Conservation (phyloP, 805 yeast species). For the Yamadazyma laniorum region DNA sequence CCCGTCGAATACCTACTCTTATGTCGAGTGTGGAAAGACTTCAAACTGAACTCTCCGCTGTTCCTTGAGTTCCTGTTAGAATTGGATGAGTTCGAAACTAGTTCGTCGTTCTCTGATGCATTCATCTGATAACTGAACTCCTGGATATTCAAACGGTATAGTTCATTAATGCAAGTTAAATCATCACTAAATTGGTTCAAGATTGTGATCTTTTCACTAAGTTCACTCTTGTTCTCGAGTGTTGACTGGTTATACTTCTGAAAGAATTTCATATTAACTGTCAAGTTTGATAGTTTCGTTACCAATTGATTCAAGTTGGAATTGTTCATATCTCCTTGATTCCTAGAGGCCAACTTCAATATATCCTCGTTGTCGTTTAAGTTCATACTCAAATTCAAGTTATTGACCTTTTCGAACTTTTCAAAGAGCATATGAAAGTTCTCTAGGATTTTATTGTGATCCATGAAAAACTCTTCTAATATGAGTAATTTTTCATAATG, state of each 20-base stretch:
- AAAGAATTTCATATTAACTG: constrained; percentile 37
- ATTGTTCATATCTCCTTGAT: constrained; percentile 3
- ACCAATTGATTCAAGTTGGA: constrained; percentile 26
- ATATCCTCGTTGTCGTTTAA: constrained; percentile 11
- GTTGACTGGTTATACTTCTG: constrained; percentile 37
- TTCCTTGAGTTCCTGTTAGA: constrained; percentile 21
- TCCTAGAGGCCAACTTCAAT: constrained; percentile 4
- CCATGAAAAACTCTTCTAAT: constrained; percentile 20
- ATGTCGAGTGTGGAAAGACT: constrained; percentile 33
- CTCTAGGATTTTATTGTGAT: constrained; percentile 22
- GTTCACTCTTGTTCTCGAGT: constrained; percentile 25
- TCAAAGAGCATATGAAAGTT: constrained; percentile 25
- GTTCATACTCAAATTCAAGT: constrained; percentile 3
- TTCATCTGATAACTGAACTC: constrained; percentile 24
- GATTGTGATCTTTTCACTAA: constrained; percentile 35
- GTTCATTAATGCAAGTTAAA: constrained; percentile 24
- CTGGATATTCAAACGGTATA: constrained; percentile 27
- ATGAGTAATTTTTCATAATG: constrained; percentile 18
- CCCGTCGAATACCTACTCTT: constrained; percentile 28
- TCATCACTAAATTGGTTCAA: constrained; percentile 37
- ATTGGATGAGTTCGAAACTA: constrained; percentile 15
- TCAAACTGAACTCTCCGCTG: constrained; percentile 25
- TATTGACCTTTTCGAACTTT: constrained; percentile 21
- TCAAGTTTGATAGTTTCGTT: constrained; percentile 27
- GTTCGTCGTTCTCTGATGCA: constrained; percentile 7